Conservation (phyloP, 2,329 filamentous ascomycete species). For the Aureobasidium sp. region DNA sequence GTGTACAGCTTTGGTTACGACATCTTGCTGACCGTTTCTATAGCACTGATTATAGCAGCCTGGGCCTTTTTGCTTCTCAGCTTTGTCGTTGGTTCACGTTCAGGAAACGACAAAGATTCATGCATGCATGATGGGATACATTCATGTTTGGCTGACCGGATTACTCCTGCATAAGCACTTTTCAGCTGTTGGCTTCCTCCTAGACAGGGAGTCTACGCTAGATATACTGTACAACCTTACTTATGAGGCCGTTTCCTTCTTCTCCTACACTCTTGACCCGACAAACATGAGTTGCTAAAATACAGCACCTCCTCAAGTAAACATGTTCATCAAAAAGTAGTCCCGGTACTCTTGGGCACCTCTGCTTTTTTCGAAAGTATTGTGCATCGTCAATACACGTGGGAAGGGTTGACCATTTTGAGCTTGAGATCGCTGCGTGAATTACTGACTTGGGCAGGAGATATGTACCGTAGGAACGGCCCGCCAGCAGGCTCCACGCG, state of each 20-base stretch:
- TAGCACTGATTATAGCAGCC: slow-evolving; percentile 3
- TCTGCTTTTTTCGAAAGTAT: not conserved
- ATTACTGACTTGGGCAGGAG: not conserved
- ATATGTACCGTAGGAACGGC: slow-evolving; percentile 11
- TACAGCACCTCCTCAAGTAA: too few species aligned
- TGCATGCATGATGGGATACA: not conserved
- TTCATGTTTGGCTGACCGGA: not conserved
- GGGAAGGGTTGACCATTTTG: not conserved
- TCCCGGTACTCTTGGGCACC: too few species aligned
- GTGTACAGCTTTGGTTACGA: not conserved
- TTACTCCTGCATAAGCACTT: not conserved
- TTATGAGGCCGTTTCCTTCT: not conserved
- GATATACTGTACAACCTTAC: not conserved
- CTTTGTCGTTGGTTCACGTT: not conserved
- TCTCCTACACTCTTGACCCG: not conserved
- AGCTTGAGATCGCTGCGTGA: slow-evolving; percentile 5
- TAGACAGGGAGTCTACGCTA: not conserved
- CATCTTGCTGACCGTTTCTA: not conserved
- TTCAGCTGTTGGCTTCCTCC: not conserved
- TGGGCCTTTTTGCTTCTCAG: not conserved
- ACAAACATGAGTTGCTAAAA: not conserved
- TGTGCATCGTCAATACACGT: not conserved
- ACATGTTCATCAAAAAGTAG: too few species aligned
- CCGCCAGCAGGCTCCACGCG: slow-evolving; percentile 1
- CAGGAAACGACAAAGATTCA: not conserved